Evolutionary conservation across 257 asterid genomes (phyloP), one percentile per base, ranked within the genome.

Genomic region (Nicotiana benthamiana): DNA sequence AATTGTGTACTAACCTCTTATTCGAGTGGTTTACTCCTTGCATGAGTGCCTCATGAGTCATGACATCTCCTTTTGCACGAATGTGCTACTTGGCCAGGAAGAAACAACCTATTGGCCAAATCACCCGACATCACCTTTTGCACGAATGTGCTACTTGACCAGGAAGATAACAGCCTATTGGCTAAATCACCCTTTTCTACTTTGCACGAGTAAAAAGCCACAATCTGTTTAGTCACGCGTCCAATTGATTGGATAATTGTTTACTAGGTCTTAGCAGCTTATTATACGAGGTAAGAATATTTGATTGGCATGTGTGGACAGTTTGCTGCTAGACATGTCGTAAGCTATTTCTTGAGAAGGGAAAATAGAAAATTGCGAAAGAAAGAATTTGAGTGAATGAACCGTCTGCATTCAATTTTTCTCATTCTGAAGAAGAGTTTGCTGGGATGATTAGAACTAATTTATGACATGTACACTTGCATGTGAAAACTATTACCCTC

Each of bases 401-500:
- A 34, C 27, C 76, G 43, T 27, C 76, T 36, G 20, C 13, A 18
- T 20, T 68, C 3, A 68, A 40, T 11, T 68, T 68, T 68, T 68
- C 77, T 20, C 57, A 9, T 68, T 40, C 28, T 43, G 34, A 27
- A 28, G 26, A 32, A 6, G 18, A 54, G 66, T 81, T 8, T 60
- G 67, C 67, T 70, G 26, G 76, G 80, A 32, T 78, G 82, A 68
- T 30, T 79, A 20, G 30, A 51, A 67, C 54, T 74, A 36, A 6
- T 54, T 28, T 63, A 9, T 59, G 32, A 26, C 20, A 18, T 32
- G 64, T 20, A 66, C 34, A 34, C 64, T 46, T 79, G 60, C 28
- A 26, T 6, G 27, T 48, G 34, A 43, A 26, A 46, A 7, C 26
- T 48, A 24, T 12, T 36, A 60, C 61, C 30, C 10, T 67, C 30